Percentiles rank a stretch among this genome's conserved stretches.
phyloP scores from a whole-genome alignment of 176 grass and related monocot genomes.

The Saccharum officinarum region DNA sequence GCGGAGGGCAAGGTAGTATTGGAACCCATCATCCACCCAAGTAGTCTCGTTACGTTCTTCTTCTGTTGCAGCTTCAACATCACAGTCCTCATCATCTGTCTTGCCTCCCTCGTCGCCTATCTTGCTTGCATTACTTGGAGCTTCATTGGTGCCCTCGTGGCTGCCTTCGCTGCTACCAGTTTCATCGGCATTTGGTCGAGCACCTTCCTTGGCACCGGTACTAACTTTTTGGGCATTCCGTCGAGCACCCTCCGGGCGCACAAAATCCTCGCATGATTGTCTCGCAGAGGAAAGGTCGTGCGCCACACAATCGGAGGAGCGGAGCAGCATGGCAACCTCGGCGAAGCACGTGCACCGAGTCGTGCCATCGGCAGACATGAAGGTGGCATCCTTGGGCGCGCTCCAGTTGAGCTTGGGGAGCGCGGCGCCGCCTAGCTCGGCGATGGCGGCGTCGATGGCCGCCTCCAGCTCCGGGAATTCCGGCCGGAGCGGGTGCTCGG shows the following conservation, averaged over 20 bases:
- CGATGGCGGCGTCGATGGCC: constrained; percentile 62
- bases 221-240: neutral
- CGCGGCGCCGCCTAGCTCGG: constrained; percentile 59
- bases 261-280: constrained; percentile 40
- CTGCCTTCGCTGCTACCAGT: neutral
- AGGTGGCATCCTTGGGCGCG: constrained; percentile 78
- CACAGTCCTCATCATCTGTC: neutral
- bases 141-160: neutral
- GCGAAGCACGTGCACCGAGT: constrained; percentile 64
- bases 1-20: constrained; percentile 74
- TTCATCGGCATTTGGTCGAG: neutral
- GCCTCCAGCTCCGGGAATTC: constrained; percentile 78
- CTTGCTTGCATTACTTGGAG: neutral
- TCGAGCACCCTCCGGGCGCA: constrained; percentile 9
- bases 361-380: constrained; percentile 70
- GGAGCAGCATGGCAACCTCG: constrained; percentile 78
- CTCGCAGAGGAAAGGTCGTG: constrained; percentile 60
- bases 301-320: constrained; percentile 66
- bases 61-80: neutral
- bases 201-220: neutral
- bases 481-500: constrained; percentile 28
- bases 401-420: constrained; percentile 94
- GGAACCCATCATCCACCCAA: constrained; percentile 55
- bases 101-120: neutral
- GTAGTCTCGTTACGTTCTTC: constrained; percentile 2